Percentiles rank a stretch among this genome's conserved stretches.
These are phyloP conservation scores for Neurospora pannonica DNA, from an alignment of 495 filamentous ascomycete genomes.

Conservation along the genomic window DNA sequence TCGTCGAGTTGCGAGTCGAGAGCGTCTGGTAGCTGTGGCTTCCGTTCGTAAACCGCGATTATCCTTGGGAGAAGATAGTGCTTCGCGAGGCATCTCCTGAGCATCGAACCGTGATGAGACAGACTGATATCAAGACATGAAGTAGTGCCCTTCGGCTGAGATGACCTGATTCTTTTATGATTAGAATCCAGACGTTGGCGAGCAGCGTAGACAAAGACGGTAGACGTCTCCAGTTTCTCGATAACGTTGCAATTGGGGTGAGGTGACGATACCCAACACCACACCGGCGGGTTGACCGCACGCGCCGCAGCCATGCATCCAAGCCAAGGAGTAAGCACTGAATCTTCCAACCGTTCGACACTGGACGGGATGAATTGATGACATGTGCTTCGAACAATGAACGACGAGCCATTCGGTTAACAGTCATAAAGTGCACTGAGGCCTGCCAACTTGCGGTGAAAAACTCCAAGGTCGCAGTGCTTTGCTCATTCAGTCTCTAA, in stretches of 20 bases:
- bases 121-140: background rate
- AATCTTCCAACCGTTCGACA: background rate
- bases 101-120: background rate
- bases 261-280: background rate
- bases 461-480: background rate
- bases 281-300: background rate
- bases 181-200: background rate
- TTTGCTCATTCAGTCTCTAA: background rate
- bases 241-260: background rate
- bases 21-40: background rate
- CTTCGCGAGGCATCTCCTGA: background rate
- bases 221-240: background rate
- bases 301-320: background rate
- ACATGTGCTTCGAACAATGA: background rate
- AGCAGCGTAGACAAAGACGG: background rate
- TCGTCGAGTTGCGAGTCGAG: background rate
- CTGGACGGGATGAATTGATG: background rate
- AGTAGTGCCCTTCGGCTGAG: background rate
- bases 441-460: background rate
- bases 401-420: background rate
- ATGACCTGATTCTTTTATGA: background rate
- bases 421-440: background rate
- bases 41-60: background rate
- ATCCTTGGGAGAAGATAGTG: background rate
- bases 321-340: background rate